Conservation (phyloP, 306 rosid species). For the Sesbania bispinosa region DNA sequence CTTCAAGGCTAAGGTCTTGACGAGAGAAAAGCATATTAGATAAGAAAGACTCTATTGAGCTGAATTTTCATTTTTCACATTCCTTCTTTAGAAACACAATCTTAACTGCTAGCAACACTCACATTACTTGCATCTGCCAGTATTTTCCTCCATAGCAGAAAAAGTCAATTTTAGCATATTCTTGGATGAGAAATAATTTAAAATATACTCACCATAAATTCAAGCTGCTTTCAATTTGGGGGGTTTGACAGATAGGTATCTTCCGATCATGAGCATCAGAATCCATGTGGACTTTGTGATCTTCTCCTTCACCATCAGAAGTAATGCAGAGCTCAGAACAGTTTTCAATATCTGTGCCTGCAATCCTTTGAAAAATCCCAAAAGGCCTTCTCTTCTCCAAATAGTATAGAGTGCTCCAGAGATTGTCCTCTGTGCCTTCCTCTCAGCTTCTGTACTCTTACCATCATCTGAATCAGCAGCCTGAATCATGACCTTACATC, state of each 20-base stretch:
- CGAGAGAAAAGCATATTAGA: not conserved
- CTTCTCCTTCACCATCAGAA: conserved; percentile 91
- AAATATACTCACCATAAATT: conserved; percentile 7
- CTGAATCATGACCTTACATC: conserved; percentile 92
- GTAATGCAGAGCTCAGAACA: conserved; percentile 86
- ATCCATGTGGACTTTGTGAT: conserved; percentile 79
- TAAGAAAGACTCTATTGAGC: not conserved
- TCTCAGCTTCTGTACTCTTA: conserved; percentile 40
- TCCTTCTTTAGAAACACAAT: conserved; percentile 13
- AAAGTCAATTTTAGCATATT: conserved; percentile 18
- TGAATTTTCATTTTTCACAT: conserved; percentile 1
- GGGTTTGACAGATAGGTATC: conserved; percentile 43
- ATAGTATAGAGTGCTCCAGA: conserved; percentile 64
- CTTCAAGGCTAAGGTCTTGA: not conserved
- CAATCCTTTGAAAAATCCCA: conserved; percentile 91
- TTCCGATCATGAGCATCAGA: conserved; percentile 57
- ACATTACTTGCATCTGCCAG: conserved; percentile 21
- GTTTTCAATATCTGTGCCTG: conserved; percentile 92
- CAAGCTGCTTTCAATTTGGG: conserved; percentile 54
- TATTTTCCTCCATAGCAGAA: conserved; percentile 18
- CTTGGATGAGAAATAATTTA: conserved; percentile 12
- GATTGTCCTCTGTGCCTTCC: conserved; percentile 55
- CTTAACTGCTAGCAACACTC: conserved; percentile 4
- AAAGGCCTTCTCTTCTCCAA: conserved; percentile 75
- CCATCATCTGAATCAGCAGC: conserved; percentile 67